These are phyloP conservation scores for Cutaneotrichosporon mucoides DNA, from an alignment of 1,284 basidiomycete genomes.

Conservation along the genomic window DNA sequence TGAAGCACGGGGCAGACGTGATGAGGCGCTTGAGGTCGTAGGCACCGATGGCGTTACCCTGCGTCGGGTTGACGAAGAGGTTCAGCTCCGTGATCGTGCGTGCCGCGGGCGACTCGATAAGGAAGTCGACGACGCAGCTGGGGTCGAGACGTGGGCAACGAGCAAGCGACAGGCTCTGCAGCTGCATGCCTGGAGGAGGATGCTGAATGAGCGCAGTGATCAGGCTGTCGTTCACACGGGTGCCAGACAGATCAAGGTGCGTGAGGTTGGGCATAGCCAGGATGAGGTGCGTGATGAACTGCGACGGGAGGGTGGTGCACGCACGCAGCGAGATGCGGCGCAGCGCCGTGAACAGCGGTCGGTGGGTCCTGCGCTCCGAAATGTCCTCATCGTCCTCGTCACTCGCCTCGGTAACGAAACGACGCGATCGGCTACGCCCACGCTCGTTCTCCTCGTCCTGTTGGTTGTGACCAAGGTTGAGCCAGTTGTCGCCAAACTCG, in stretches of 20 bases:
- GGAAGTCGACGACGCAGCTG: constrained; percentile 69
- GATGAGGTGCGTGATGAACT: constrained; percentile 72
- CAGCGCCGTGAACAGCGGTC: constrained; percentile 62
- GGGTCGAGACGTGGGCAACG: constrained; percentile 80
- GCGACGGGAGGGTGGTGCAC: constrained; percentile 68
- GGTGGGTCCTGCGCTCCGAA: constrained; percentile 43
- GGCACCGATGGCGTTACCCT: constrained; percentile 68
- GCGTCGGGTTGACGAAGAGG: constrained; percentile 83
- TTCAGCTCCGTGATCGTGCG: constrained; percentile 69
- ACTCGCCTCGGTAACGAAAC: constrained; percentile 11
- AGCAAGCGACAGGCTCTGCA: constrained; percentile 79
- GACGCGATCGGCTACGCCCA: constrained; percentile 28
- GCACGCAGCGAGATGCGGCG: constrained; percentile 80
- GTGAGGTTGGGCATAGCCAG: constrained; percentile 46
- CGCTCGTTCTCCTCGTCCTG: constrained; percentile 55
- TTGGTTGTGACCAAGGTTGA: constrained; percentile 46
- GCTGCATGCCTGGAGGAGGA: constrained; percentile 55
- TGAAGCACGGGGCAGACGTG: constrained; percentile 73
- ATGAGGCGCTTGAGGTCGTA: constrained; percentile 70
- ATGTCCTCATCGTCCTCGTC: constrained; percentile 21
- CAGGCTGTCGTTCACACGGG: constrained; percentile 65
- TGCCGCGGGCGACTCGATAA: constrained; percentile 63
- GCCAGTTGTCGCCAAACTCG: constrained; percentile 72
- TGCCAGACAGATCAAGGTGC: constrained; percentile 53
- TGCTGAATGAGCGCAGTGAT: constrained; percentile 54